Base-by-base conservation (phyloP, 2,329 filamentous ascomycete species). In the Xylariaceae sp. region DNA sequence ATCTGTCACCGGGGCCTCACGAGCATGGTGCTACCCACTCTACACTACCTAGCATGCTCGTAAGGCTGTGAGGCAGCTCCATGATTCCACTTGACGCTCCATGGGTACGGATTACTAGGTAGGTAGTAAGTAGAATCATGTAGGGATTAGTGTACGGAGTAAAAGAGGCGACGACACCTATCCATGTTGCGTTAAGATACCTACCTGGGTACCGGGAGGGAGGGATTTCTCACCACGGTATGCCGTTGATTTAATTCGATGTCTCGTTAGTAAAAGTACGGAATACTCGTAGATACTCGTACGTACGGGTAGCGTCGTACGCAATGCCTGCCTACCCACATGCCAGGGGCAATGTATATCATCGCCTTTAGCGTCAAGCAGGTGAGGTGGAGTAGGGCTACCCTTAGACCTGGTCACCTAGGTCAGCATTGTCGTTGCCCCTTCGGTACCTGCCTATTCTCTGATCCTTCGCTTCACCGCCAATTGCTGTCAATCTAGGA, bases 401-500 rank as follows among this genome's bases (percentile, higher is more conserved):
- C 37, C 37, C 37, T 13, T 42, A 42, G 37, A 9, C 37, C 8
- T 9, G 11, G 37, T 13, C 9, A 42, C 8, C 23, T 30, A 30
- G 23, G 23, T 30, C 4, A 30, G 23, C 23, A 30, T 30, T 2
- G 23, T 30, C 23, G 23, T 30, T 30, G 23, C 23, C 23, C 23
- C 23, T 30, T 30, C 23, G 23, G 23, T 30, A 30, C 23, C 23
- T 30, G 7, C 37, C 37, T 9, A 45, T 15, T n/a, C 5, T 45
- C 42, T n/a, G 13, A 39, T n/a, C 4, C 44, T 17, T 53, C 45
- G 35, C 49, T 48, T 57, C 55, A 53, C 50, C 55, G 55, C 49
- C n/a, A 23, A 17, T 48, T n/a, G 23, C 53, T 47, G 18, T 56
- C 45, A 17, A 51, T 11, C 35, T 30, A 45, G 42, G 42, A 45